Conservation (phyloP, 768 basidiomycete genomes). For the Xerocomus brunneocitrinus region DNA sequence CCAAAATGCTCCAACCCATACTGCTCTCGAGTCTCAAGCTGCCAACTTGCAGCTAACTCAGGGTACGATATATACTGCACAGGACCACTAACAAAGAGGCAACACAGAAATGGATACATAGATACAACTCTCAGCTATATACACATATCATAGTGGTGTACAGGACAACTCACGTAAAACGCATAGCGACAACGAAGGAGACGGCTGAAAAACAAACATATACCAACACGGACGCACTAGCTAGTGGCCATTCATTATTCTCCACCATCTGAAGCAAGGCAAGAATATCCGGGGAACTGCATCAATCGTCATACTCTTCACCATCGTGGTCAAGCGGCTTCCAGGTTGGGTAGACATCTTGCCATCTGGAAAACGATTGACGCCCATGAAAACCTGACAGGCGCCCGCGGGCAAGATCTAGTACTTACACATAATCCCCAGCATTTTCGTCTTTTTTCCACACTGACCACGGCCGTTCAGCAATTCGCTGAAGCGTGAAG, state of each 20-base stretch:
- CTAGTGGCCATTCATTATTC: background rate
- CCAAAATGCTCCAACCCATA: too few relatives aligned
- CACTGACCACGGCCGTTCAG: background rate
- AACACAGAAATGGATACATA: too few relatives aligned
- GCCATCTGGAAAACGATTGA: conserved; percentile 6
- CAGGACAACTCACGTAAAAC: too few relatives aligned
- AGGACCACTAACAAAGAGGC: too few relatives aligned
- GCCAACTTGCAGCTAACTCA: too few relatives aligned
- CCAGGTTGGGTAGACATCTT: conserved; percentile 16
- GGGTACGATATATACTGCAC: too few relatives aligned
- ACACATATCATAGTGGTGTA: too few relatives aligned
- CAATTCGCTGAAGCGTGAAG: conserved; percentile 8
- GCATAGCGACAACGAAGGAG: too few relatives aligned
- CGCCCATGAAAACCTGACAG: background rate
- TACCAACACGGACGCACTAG: too few relatives aligned
- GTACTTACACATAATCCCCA: conserved; percentile 9
- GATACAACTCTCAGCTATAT: too few relatives aligned
- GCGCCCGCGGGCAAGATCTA: background rate
- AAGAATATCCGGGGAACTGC: background rate
- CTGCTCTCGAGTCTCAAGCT: too few relatives aligned
- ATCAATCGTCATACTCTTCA: conserved; percentile 3
- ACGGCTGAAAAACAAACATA: too few relatives aligned
- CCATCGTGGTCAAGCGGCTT: conserved; percentile 18
- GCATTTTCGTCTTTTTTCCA: conserved; percentile 1
- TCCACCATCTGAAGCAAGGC: background rate